phyloP scores from a whole-genome alignment of 1,284 basidiomycete species.

The Papiliotrema laurentii region DNA sequence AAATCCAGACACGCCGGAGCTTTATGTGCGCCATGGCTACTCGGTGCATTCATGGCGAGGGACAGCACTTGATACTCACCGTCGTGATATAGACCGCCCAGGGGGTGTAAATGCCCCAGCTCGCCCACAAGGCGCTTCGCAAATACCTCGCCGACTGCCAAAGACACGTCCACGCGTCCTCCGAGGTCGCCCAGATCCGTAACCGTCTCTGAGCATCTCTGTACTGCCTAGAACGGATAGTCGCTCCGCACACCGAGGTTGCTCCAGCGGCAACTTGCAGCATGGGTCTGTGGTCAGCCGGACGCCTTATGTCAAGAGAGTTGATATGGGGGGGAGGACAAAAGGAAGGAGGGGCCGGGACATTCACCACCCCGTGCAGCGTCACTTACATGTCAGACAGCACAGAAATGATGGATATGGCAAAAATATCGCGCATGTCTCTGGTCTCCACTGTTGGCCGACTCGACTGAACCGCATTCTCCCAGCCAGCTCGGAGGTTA shows the following conservation, averaged over 20 bases:
- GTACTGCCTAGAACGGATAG: constrained; percentile 31
- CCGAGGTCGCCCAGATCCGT: constrained; percentile 33
- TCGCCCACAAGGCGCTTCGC: constrained; percentile 26
- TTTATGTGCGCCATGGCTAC: no score
- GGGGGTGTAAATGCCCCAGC: constrained; percentile 38
- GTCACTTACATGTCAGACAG: constrained; percentile 34
- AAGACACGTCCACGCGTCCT: constrained; percentile 41
- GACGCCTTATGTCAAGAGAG: not conserved
- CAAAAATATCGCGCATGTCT: constrained; percentile 36
- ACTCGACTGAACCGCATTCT: constrained; percentile 17
- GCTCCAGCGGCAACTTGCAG: constrained; percentile 38
- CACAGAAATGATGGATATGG: constrained; percentile 37
- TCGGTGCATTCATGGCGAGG: no score
- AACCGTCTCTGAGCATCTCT: constrained; percentile 31
- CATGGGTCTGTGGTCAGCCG: constrained; percentile 26
- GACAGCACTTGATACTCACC: constrained; percentile 12
- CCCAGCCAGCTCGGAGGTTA: constrained; percentile 31
- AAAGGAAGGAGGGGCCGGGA: no score
- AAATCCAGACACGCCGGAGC: not conserved
- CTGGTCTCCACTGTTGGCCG: constrained; percentile 22
- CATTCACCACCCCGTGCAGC: not conserved
- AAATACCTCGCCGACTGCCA: constrained; percentile 42
- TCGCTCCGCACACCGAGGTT: constrained; percentile 28
- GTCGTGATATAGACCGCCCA: constrained; percentile 39
- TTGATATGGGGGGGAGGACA: not conserved